Conservation (phyloP, 2,329 filamentous ascomycete genomes). For the Colletotrichum sp. region DNA sequence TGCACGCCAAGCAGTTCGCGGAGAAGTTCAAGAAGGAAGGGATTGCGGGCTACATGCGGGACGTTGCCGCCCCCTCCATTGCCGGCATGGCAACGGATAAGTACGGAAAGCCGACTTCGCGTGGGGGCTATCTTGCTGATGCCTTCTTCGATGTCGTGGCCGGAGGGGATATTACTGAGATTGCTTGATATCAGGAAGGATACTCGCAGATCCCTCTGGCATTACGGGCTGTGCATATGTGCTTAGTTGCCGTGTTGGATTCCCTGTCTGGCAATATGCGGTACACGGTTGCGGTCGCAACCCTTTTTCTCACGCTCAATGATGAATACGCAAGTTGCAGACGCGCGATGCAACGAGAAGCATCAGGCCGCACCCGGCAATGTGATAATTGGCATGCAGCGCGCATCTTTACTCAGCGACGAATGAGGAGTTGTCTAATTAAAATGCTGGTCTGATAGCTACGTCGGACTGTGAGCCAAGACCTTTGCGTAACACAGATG, state of each 20-base stretch:
- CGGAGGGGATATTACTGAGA: neutral
- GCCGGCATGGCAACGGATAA: neutral
- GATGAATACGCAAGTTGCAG: neutral
- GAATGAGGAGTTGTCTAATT: neutral
- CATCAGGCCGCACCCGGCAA: neutral
- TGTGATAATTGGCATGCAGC: neutral
- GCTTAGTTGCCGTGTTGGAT: neutral
- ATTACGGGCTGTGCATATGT: neutral
- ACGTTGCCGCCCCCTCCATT: neutral
- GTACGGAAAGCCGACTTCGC: neutral
- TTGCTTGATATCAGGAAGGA: neutral
- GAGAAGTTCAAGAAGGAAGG: constrained; percentile 30
- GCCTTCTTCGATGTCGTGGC: neutral
- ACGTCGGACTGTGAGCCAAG: neutral
- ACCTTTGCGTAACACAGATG: neutral
- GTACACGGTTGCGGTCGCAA: neutral
- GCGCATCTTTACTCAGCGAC: neutral
- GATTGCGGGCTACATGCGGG: neutral
- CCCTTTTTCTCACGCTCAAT: neutral
- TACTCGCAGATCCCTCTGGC: neutral
- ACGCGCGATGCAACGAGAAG: neutral
- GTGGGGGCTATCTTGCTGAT: neutral
- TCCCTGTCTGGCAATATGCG: neutral
- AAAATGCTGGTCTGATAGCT: neutral
- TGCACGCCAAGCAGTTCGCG: constrained; percentile 35